A percentile compares a stretch with the other conserved stretches of the same genome.
These are phyloP conservation scores for Westerdykella ornata DNA, from an alignment of 2,329 filamentous ascomycete genomes.

Conservation along the genomic window DNA sequence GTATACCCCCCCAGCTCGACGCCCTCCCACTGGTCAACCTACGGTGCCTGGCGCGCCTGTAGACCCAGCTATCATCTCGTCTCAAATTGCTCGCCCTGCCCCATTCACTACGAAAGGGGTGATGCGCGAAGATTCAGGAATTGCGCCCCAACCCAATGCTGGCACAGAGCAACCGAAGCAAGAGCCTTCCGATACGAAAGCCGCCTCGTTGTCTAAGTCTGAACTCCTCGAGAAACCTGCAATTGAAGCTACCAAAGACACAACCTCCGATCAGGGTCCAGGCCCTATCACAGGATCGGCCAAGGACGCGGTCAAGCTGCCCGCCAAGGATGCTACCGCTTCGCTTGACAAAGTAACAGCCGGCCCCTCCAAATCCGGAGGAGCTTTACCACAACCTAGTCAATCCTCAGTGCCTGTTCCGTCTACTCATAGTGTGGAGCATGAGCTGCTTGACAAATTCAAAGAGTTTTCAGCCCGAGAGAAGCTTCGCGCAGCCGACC, in stretches of 20 bases:
- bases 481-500: conserved; percentile 55
- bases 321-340: conserved; percentile 11
- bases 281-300: conserved; percentile 1
- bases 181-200: not conserved
- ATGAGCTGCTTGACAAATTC: conserved; percentile 57
- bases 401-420: conserved; percentile 36
- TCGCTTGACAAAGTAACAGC: conserved; percentile 17
- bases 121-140: conserved; percentile 6
- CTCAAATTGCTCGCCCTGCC: conserved; percentile 58
- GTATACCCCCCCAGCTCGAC: conserved; percentile 84
- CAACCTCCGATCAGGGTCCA: conserved; percentile 12
- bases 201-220: conserved; percentile 8
- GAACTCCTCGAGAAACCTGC: conserved; percentile 10
- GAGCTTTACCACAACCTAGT: conserved; percentile 18
- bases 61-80: conserved; percentile 85
- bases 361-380: conserved; percentile 13
- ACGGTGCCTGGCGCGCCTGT: conserved; percentile 71
- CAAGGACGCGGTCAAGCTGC: conserved; percentile 11
- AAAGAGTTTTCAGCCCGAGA: conserved; percentile 57
- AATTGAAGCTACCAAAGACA: conserved; percentile 12
- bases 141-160: conserved; percentile 11
- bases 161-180: not conserved
- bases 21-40: conserved; percentile 67
- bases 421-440: conserved; percentile 55
- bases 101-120: conserved; percentile 23